Evolutionary conservation across 768 basidiomycete species (phyloP), one percentile per base, ranked within the genome.

Genomic region (Hemileccinum impolitum): DNA sequence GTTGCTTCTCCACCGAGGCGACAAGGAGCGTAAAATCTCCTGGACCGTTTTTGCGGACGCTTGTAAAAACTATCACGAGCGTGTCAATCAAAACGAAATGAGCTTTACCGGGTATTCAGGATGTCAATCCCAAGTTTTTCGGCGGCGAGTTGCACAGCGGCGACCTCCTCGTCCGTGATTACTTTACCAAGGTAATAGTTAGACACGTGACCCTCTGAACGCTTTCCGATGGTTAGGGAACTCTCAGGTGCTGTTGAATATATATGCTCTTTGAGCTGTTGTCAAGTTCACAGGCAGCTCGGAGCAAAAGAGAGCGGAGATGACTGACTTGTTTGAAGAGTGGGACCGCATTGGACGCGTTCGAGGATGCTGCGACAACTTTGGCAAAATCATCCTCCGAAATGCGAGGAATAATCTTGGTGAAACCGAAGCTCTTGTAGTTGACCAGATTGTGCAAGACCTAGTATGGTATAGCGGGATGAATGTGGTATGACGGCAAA

Each of bases 171-270:
- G 51, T 91, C 87, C n/a, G 77, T 75, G 18, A 86, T 80, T 10
- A 77, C 63, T 51, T 86, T 76, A 1, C 89, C 90, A 23, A 85
- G 80, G 62, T 94, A 94, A 66, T 94, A 94, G 63, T 91, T 90
- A 26, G 85, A 88, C 45, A 90, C 63, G 51, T 93, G 89, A 1
- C 91, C 91, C 18, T 81, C 73, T 45, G 68, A 74, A 38, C 84
- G 86, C 64, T 93, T 92, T 44, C 91, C 91, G 54, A 94, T 85
- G 64, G 79, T 84, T 49, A 90, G 74, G 43, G 75, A 79, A 1
- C 76, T 65, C 61, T 88, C 84, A 2, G 91, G 90, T 21, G 68
- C 60, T 12, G 75, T 57, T 3, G 83, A 72, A 64, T 91, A 94
- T 38, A 94, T 87, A 61, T 89, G 81, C 1, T 76, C 81, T 65